These are phyloP conservation scores for Paramecium pentaurelia DNA, from an alignment of 73 alveolate species.

Conservation along the genomic window DNA sequence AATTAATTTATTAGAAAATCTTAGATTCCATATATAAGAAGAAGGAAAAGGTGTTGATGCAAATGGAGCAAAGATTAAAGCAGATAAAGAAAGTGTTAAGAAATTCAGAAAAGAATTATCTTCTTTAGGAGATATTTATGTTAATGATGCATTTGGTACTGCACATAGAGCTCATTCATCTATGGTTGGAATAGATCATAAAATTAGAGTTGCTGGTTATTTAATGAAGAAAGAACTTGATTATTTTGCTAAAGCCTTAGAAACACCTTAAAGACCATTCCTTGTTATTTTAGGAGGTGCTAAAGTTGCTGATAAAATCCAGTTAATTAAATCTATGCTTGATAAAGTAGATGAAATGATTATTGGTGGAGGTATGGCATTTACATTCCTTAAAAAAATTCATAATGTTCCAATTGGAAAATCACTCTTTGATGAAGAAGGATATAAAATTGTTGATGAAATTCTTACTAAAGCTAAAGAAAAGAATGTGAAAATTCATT, in stretches of 20 bases:
- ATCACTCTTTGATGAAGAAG: constrained; percentile 91
- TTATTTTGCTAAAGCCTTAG: constrained; percentile 91
- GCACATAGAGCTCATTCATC: constrained; percentile 97
- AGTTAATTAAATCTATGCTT: constrained; percentile 79
- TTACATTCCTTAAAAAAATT: constrained; percentile 86
- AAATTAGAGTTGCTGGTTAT: constrained; percentile 90
- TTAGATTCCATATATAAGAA: constrained; percentile 92
- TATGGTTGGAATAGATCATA: constrained; percentile 88
- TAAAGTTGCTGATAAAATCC: constrained; percentile 92
- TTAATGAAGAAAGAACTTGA: constrained; percentile 91
- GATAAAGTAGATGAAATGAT: constrained; percentile 90
- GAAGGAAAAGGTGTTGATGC: constrained; percentile 88
- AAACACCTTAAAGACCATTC: constrained; percentile 89
- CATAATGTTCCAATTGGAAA: constrained; percentile 76
- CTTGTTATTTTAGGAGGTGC: constrained; percentile 94
- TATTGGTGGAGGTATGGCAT: constrained; percentile 96
- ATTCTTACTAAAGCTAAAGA: constrained; percentile 76
- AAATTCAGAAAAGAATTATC: constrained; percentile 78
- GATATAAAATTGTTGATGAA: constrained; percentile 79
- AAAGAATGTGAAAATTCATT: constrained; percentile 82
- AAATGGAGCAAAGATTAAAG: constrained; percentile 75
- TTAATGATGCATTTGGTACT: constrained; percentile 84
- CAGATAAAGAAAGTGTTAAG: constrained; percentile 68
- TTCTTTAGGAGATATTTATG: constrained; percentile 77
- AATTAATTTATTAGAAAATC: constrained; percentile 87